Evolutionary conservation across 192 early-diverging fungal genomes (phyloP), one percentile per base, ranked within the genome.

Genomic region (Entomortierella beljakovae): DNA sequence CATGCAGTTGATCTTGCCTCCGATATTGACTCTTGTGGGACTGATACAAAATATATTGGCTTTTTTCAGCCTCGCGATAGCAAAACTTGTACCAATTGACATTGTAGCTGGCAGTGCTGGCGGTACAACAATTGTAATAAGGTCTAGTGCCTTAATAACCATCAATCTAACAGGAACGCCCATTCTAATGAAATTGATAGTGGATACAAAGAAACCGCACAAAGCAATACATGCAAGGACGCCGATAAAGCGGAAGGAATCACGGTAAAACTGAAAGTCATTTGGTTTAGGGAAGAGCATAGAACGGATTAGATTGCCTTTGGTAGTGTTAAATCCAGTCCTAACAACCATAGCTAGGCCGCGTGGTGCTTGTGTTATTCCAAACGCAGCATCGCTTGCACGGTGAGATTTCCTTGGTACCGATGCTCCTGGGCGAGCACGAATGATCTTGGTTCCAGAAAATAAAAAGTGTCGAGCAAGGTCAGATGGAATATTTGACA

Each of bases 261-360:
- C 98, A 28, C 92, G 90, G 85, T 98, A 97, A 81, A 98, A 99
- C 82, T 95, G 91, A 83, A 99, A 98, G 61, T 90, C 94, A 81
- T 96, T 95, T 34, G 97, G 97, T 68, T 96, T 96, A 0, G 97
- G 98, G 69, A 97, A 98, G 40, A 99, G 85, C 81, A 99, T 99
- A 11, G 94, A 97, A 3, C 98, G 92, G 26, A 99, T 89, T 26
- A 99, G 80, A 10, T 93, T 87, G 40, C 98, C 98, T 76, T 98
- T 99, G 35, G 95, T 93, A 2, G 97, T 98, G 81, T 97, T 97
- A 80, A 99, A 98, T 4, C 97, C 82, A 35, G 67, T 79, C 4
- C 97, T 86, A 10, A 99, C 89, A 13, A 93, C 96, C 80, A 99
- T 86, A 6, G 96, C 98, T 20, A 88, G 71, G 20, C 88, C 86